Evolutionary conservation across 1,139 yeast genomes (phyloP).

Genomic region (Suhomyces guaymorum): DNA sequence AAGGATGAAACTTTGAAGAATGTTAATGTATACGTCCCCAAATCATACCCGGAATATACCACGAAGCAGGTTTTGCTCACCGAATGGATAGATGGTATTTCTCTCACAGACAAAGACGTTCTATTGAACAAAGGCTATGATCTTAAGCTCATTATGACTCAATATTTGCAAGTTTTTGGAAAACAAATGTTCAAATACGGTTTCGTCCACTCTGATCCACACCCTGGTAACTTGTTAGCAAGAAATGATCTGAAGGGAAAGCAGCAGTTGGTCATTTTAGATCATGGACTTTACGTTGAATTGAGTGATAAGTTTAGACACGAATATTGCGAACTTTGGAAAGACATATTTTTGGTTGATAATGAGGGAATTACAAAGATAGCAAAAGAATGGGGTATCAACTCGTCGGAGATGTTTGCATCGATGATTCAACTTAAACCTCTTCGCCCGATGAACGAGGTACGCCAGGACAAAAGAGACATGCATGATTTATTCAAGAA

Average conservation of each 20-base stretch:
- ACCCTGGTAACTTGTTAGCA: slow-evolving; percentile 74
- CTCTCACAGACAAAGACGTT: slow-evolving; percentile 48
- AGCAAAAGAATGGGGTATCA: slow-evolving; percentile 67
- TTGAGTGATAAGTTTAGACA: slow-evolving; percentile 51
- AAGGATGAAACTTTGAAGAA: slow-evolving; percentile 25
- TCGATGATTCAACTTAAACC: slow-evolving; percentile 59
- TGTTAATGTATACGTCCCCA: slow-evolving; percentile 49
- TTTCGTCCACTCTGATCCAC: slow-evolving; percentile 78
- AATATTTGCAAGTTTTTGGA: slow-evolving; percentile 58
- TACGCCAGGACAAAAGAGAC: slow-evolving; percentile 19
- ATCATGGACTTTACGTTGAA: slow-evolving; percentile 70
- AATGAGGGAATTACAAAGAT: slow-evolving; percentile 48
- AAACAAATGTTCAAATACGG: slow-evolving; percentile 77
- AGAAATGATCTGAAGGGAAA: slow-evolving; percentile 39
- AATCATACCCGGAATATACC: slow-evolving; percentile 45
- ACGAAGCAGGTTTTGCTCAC: slow-evolving; percentile 56
- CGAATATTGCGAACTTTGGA: slow-evolving; percentile 67
- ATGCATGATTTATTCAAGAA: slow-evolving; percentile 27
- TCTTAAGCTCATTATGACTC: slow-evolving; percentile 47
- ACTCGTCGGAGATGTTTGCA: slow-evolving; percentile 65
- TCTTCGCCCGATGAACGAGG: slow-evolving; percentile 12
- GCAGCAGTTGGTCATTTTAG: slow-evolving; percentile 68
- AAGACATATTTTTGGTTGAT: slow-evolving; percentile 57
- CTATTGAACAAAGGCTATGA: slow-evolving; percentile 45
- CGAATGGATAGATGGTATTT: slow-evolving; percentile 78